Conservation (phyloP, 78 protist species). For the Diacronema lutheri region DNA sequence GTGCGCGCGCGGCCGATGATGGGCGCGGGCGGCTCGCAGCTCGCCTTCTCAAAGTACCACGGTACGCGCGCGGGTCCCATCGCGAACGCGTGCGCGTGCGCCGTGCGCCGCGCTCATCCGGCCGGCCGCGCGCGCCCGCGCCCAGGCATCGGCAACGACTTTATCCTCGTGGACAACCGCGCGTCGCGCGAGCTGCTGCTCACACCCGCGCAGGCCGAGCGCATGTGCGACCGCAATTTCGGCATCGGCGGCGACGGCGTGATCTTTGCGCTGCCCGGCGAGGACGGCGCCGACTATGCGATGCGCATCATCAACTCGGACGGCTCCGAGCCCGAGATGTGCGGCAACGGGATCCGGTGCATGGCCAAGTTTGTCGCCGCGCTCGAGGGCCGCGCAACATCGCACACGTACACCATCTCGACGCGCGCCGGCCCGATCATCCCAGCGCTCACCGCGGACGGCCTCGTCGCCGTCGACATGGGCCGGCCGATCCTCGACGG, state of each 20-base stretch:
- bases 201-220: neutral
- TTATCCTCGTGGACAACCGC: neutral
- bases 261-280: neutral
- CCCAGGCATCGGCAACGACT: constrained; percentile 19
- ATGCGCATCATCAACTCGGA: constrained; percentile 61
- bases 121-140: too few relatives aligned
- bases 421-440: constrained; percentile 49
- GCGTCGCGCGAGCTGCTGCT: neutral
- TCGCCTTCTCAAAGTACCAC: too few relatives aligned
- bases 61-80: too few relatives aligned
- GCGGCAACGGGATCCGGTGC: constrained; percentile 67
- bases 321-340: constrained; percentile 64
- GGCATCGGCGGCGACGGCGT: constrained; percentile 19
- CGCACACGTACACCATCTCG: neutral
- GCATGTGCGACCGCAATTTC: constrained; percentile 7
- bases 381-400: neutral
- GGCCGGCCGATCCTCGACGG: constrained; percentile 50
- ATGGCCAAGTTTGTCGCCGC: constrained; percentile 39
- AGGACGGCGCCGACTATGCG: constrained; percentile 22
- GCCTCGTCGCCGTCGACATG: constrained; percentile 52
- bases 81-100: too few relatives aligned
- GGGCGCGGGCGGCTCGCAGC: too few relatives aligned
- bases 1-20: too few relatives aligned
- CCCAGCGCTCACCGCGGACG: constrained; percentile 26
- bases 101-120: too few relatives aligned